A percentile compares a stretch with the other conserved stretches of the same genome.
Evolutionary conservation across 2,329 filamentous ascomycete species (phyloP).

Genomic region (Sclerotinia sclerotiorum): DNA sequence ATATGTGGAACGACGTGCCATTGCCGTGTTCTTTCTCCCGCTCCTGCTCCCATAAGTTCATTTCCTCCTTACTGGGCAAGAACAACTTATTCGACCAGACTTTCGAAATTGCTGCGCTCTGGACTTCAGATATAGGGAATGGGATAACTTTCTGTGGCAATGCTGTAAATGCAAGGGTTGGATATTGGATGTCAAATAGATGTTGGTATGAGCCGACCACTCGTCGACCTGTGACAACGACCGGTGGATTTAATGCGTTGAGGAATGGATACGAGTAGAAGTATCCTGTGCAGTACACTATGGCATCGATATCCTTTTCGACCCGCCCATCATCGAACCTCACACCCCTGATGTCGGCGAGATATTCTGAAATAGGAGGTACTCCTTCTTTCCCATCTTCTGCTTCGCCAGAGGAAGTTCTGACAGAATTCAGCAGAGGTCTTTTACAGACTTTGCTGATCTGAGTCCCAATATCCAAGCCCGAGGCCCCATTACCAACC

Average conservation of each 20-base stretch:
- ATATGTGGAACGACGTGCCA: constrained; percentile 49
- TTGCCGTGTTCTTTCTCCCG: constrained; percentile 45
- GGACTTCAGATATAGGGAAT: constrained; percentile 76
- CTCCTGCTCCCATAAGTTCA: constrained; percentile 66
- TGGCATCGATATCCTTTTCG: constrained; percentile 67
- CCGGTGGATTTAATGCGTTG: constrained; percentile 47
- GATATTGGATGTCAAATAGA: constrained; percentile 71
- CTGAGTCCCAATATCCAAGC: constrained; percentile 78
- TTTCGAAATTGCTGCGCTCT: constrained; percentile 73
- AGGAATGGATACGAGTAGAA: constrained; percentile 81
- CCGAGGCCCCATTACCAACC: constrained; percentile 82
- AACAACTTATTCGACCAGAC: constrained; percentile 71
- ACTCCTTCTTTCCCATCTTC: constrained; percentile 49
- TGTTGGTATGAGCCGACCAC: constrained; percentile 77
- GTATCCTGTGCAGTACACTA: constrained; percentile 89
- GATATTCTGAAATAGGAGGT: constrained; percentile 58
- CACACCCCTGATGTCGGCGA: constrained; percentile 56
- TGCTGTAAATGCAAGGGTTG: constrained; percentile 74
- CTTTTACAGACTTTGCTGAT: constrained; percentile 60
- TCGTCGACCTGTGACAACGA: constrained; percentile 68
- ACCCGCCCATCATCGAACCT: constrained; percentile 64
- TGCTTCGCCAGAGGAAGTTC: constrained; percentile 47
- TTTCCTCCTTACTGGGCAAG: constrained; percentile 62
- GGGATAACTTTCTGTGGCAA: constrained; percentile 85
- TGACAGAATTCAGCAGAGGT: constrained; percentile 66